phyloP scores from a whole-genome alignment of 2,329 filamentous ascomycete genomes.

The Phialocephala sp. region DNA sequence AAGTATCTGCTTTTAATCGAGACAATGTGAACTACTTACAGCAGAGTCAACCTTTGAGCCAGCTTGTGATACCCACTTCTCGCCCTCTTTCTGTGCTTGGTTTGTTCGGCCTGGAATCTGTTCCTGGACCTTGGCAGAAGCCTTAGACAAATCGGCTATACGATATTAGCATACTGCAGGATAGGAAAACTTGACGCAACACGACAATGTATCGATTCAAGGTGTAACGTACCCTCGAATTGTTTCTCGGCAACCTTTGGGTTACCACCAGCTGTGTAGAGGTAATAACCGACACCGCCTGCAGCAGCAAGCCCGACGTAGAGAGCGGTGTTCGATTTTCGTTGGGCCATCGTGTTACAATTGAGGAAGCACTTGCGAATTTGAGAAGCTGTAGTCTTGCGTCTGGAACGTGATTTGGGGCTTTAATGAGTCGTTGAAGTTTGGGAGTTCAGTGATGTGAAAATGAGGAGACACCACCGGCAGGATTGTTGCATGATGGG shows the following conservation, averaged over 20 bases:
- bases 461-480: conserved; percentile 5
- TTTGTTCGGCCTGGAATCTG: conserved; percentile 67
- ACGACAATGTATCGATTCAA: conserved; percentile 1
- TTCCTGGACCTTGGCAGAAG: conserved; percentile 68
- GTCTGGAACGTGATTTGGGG: background rate
- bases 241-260: conserved; percentile 85
- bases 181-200: background rate
- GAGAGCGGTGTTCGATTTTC: conserved; percentile 46
- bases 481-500: conserved; percentile 10
- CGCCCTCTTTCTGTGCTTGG: conserved; percentile 67
- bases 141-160: conserved; percentile 76
- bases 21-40: conserved; percentile 56
- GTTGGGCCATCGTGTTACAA: conserved; percentile 41
- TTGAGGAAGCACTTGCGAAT: background rate
- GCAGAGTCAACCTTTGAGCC: conserved; percentile 71
- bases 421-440: conserved; percentile 1
- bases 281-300: conserved; percentile 82
- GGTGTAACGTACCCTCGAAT: conserved; percentile 71
- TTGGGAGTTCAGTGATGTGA: background rate
- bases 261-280: conserved; percentile 84
- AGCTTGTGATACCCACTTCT: conserved; percentile 64
- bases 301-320: conserved; percentile 67
- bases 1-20: background rate
- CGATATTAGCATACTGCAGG: conserved; percentile 3
- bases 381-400: conserved; percentile 5